These are phyloP conservation scores for Cyberlindnera euphorbiae DNA, from an alignment of 805 yeast genomes.

Conservation along the genomic window DNA sequence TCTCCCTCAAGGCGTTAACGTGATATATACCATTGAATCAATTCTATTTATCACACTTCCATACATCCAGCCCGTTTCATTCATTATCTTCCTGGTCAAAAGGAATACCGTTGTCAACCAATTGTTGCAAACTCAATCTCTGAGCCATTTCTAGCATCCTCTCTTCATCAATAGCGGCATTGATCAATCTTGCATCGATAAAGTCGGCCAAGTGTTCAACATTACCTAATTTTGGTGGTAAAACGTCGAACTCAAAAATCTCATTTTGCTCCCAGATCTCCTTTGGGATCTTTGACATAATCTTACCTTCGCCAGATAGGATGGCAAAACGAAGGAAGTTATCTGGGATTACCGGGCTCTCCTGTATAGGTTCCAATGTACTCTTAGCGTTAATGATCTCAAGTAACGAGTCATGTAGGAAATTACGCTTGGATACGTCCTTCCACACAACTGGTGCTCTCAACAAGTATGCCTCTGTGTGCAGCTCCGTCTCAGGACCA, in stretches of 20 bases:
- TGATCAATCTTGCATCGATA: slow-evolving; percentile 29
- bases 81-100: slow-evolving; percentile 2
- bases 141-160: slow-evolving; percentile 25
- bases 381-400: slow-evolving; percentile 19
- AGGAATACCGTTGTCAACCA: slow-evolving; percentile 13
- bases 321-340: slow-evolving; percentile 66
- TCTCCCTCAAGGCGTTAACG: slow-evolving; percentile 3
- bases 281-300: slow-evolving; percentile 66
- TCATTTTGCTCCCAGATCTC: slow-evolving; percentile 57
- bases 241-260: slow-evolving; percentile 63
- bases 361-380: slow-evolving; percentile 12
- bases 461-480: slow-evolving; percentile 53
- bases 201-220: slow-evolving; percentile 32
- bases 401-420: slow-evolving; percentile 41
- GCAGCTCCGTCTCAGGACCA: slow-evolving; percentile 31
- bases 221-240: slow-evolving; percentile 57
- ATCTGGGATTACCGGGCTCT: slow-evolving; percentile 39
- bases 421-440: slow-evolving; percentile 39
- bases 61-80: neutral
- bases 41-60: too few species aligned
- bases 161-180: slow-evolving; percentile 19
- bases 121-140: slow-evolving; percentile 25
- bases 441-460: slow-evolving; percentile 55
- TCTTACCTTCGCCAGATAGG: slow-evolving; percentile 63
- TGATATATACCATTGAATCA: too few species aligned